Evolutionary conservation across 331 rosid genomes (phyloP).

Genomic region (Prunus yedoensis): DNA sequence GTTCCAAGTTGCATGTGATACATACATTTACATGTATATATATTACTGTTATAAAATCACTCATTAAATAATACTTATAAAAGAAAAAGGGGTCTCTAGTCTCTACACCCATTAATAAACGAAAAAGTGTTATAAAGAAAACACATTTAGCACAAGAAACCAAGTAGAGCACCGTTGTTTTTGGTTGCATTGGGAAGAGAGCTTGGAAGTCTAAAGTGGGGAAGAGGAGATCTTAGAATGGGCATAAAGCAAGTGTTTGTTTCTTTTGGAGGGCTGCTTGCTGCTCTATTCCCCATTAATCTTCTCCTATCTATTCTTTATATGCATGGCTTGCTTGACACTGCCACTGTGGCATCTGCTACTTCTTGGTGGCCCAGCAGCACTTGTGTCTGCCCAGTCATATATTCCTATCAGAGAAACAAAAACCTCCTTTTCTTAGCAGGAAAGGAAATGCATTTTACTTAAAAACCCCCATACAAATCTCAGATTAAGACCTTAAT

Average conservation of each 20-base stretch:
- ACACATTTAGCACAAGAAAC: constrained; percentile 54
- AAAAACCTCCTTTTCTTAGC: constrained; percentile 58
- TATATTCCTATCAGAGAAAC: constrained; percentile 31
- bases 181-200: constrained; percentile 70
- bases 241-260: constrained; percentile 83
- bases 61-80: constrained; percentile 14
- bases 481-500: neutral
- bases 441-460: constrained; percentile 62
- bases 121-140: constrained; percentile 36
- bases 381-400: constrained; percentile 31
- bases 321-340: constrained; percentile 35
- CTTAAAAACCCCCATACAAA: constrained; percentile 28
- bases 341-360: constrained; percentile 39
- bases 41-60: constrained; percentile 16
- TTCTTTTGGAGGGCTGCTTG: constrained; percentile 66
- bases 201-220: constrained; percentile 91
- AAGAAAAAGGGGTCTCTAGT: constrained; percentile 35
- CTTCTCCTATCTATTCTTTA: constrained; percentile 46
- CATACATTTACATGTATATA: constrained; percentile 11
- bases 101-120: constrained; percentile 17
- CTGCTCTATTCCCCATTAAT: neutral
- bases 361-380: constrained; percentile 1
- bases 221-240: constrained; percentile 52
- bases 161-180: constrained; percentile 40
- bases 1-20: constrained; percentile 66